A percentile compares a stretch with the other conserved stretches of the same genome.
phyloP scores from a whole-genome alignment of 2,329 filamentous ascomycete genomes.

The Parascedosporium putredinis region DNA sequence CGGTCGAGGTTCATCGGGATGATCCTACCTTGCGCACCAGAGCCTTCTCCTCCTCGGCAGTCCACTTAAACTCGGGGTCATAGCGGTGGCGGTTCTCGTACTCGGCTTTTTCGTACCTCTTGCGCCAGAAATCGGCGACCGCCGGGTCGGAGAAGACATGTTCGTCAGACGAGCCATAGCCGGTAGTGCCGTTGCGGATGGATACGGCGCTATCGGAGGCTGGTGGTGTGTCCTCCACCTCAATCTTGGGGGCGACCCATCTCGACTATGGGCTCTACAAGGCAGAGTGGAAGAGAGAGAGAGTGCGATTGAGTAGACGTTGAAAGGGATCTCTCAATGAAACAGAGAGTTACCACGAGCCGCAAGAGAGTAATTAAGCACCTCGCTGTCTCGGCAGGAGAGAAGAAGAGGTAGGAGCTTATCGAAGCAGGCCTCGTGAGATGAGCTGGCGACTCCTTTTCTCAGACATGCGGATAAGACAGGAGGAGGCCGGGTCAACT shows the following conservation, averaged over 20 bases:
- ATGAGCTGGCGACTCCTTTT: no score
- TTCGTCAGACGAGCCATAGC: slow-evolving; percentile 13
- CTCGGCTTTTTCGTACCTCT: slow-evolving; percentile 40
- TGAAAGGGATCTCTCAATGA: no score
- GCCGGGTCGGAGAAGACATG: slow-evolving; percentile 39
- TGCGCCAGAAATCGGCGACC: slow-evolving; percentile 41
- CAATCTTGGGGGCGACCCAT: not conserved
- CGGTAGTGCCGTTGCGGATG: not conserved
- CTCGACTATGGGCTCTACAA: not conserved
- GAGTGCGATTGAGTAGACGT: no score
- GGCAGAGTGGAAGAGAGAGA: no score
- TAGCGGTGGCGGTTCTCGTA: slow-evolving; percentile 55
- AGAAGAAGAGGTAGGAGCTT: no score
- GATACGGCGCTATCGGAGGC: not conserved
- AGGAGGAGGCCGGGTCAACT: no score
- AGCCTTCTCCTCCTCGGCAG: slow-evolving; percentile 34
- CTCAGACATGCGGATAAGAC: no score
- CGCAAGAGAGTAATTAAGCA: no score
- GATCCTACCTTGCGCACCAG: slow-evolving; percentile 31
- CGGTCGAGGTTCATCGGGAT: not conserved
- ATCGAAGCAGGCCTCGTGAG: no score
- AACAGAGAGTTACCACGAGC: no score
- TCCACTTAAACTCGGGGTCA: slow-evolving; percentile 33
- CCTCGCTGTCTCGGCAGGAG: no score
- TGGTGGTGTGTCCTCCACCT: not conserved